Evolutionary conservation across 2,329 filamentous ascomycete genomes (phyloP), one percentile per base, ranked within the genome.

Genomic region (Rutstroemia sydowiana): DNA sequence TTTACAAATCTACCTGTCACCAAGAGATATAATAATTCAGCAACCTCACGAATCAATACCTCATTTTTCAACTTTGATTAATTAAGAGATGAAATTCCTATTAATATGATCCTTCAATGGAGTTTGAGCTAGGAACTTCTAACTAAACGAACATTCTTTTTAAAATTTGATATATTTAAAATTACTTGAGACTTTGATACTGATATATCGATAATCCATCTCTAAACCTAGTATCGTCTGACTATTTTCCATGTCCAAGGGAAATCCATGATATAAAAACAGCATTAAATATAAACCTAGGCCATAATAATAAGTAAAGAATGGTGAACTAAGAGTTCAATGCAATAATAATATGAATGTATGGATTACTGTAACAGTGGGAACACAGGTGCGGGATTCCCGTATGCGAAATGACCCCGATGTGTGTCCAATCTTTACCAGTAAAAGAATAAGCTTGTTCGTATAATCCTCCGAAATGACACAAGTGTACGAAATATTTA

Each of bases 311-410:
- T 13, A 21, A 18, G 43, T 13, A 43, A 32, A 11, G 6, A 20
- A 51, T 51, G 48, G 41, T 36, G 48, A 45, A 36, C 37, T 5
- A 39, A 45, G 36, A 21, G 30, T 30, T 37, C 21, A 36, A n/a
- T n/a, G n/a, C n/a, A n/a, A n/a, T n/a, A n/a, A n/a, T n/a, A n/a
- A n/a, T n/a, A n/a, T n/a, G n/a, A n/a, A n/a, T n/a, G n/a, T n/a
- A n/a, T n/a, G n/a, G n/a, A n/a, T n/a, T n/a, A n/a, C n/a, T n/a
- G 10, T 42, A 34, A 45, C 16, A 28, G 49, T 44, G 49, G 49
- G 49, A 51, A 51, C 47, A 46, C 59, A 57, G 57, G 43, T 56
- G 48, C 58, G 53, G 41, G 46, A 53, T 54, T 45, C 45, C 48
- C 32, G 41, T 51, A 39, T 43, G 48, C 42, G 31, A 48, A 21